phyloP scores from a whole-genome alignment of 192 early-diverging fungal genomes.

The Rhizophagus clarus region DNA sequence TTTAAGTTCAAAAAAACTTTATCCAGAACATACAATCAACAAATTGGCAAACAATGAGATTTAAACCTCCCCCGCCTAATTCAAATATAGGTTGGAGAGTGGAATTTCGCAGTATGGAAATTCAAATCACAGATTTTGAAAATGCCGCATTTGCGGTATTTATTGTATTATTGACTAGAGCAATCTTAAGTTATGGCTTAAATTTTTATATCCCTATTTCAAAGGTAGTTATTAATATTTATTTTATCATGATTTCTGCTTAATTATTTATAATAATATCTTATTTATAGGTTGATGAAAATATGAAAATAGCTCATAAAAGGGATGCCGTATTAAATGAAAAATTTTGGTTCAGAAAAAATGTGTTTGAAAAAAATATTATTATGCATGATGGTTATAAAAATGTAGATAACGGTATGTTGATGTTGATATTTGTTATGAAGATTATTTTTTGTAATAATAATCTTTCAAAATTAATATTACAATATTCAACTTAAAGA shows the following conservation, averaged over 20 bases:
- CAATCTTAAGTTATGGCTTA: conserved; percentile 83
- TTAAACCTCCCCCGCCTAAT: conserved; percentile 95
- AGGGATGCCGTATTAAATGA: conserved; percentile 80
- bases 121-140: conserved; percentile 95
- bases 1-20: not conserved
- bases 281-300: conserved; percentile 76
- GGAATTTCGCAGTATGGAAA: conserved; percentile 96
- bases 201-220: conserved; percentile 97
- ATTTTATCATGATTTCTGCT: not conserved
- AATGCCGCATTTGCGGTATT: conserved; percentile 96
- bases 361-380: conserved; percentile 53
- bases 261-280: not conserved
- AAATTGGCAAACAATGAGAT: conserved; percentile 99
- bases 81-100: conserved; percentile 96
- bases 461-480: too few relatives aligned
- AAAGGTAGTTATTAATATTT: conserved; percentile 57
- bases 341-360: conserved; percentile 90
- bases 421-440: not conserved
- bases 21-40: conserved; percentile 93
- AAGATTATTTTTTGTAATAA: not conserved
- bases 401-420: not conserved
- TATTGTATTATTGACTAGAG: conserved; percentile 86
- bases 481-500: too few relatives aligned
- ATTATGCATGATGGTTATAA: not conserved
- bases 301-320: conserved; percentile 87